A percentile compares a stretch with the other conserved stretches of the same genome.
These are phyloP conservation scores for Clarireedia paspali DNA, from an alignment of 2,329 filamentous ascomycete genomes.

Conservation along the genomic window DNA sequence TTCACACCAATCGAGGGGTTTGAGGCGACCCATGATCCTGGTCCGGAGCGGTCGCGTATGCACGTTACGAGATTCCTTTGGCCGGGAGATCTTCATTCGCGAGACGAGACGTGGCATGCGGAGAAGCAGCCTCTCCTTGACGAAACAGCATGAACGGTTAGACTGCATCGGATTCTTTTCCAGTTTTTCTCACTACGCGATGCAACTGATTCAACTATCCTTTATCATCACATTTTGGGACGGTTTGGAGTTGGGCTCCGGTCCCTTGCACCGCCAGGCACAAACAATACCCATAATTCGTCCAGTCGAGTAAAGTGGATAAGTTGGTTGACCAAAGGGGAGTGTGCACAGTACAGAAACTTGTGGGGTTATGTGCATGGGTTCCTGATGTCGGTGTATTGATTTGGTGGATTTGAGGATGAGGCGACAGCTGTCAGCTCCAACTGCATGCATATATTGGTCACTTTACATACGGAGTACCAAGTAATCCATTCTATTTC, in stretches of 20 bases:
- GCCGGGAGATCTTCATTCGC: slow-evolving; percentile 2
- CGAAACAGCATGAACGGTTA: neutral
- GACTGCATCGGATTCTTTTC: neutral
- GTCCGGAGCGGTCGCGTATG: slow-evolving; percentile 1
- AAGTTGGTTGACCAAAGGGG: neutral
- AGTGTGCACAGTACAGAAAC: neutral
- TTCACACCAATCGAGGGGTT: neutral
- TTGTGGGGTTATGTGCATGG: neutral
- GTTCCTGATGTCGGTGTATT: neutral
- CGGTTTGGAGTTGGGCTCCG: neutral
- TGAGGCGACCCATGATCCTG: slow-evolving; percentile 2
- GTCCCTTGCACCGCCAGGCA: neutral
- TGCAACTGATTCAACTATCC: too few relatives aligned
- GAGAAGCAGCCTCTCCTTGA: neutral
- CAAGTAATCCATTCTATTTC: neutral
- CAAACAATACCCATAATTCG: neutral
- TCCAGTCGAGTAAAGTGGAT: neutral
- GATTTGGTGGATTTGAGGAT: slow-evolving; percentile 1
- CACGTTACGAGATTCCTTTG: slow-evolving; percentile 1
- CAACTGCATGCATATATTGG: slow-evolving; percentile 1
- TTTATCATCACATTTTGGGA: neutral
- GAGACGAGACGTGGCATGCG: slow-evolving; percentile 6
- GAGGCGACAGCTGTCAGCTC: slow-evolving; percentile 6
- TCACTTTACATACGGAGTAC: neutral
- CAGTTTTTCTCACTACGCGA: neutral